Evolutionary conservation across 257 asterid species (phyloP), one percentile per base, ranked within the genome.

Genomic region (Solanum chiquidenum): DNA sequence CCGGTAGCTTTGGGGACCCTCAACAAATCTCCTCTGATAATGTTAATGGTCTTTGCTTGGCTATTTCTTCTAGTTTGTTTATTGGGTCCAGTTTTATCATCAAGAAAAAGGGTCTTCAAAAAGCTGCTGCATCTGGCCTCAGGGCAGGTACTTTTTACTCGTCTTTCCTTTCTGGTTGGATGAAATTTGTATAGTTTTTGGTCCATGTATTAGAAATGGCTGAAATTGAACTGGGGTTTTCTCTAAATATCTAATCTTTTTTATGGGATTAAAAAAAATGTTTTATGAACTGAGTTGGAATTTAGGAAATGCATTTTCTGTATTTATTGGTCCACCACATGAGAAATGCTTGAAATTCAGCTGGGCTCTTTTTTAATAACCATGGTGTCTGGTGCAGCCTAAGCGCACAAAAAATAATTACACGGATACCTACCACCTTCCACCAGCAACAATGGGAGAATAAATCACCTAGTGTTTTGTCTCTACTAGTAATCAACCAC

Each of bases 71-170:
- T 73, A 94, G 98, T 88, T 89, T 94, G 89, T 95, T 95, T 86
- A 95, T 95, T 72, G 98, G 98, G 10, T 92, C 96, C 88, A 95
- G 98, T 86, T 95, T 95, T 87, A 94, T 95, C 86, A 93, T 95
- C 87, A 95, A 95, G 98, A 95, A 94, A 83, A 94, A 93, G 90
- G 98, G 98, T 27, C 91, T 94, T 83, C 95, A 95, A 93, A 95
- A 91, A 89, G 98, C 98, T 58, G 98, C 94, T 76, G 94, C 97
- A 46, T 92, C 95, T 5, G 98, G 98, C n/a, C 88, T 92, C 84
- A 91, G 98, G 86, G 98, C 98, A 83, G 98, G 98, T 94, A 92
- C 72, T 35, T 84, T 76, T 25, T 84, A 21, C 12, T 40, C 16
- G 9, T 11, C 4, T 72, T 37, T 9, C 9, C 38, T 42, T 27